A percentile compares a stretch with the other conserved stretches of the same genome.
These are phyloP conservation scores for Apophysomyces elegans DNA, from an alignment of 371 early-diverging fungal genomes.

Conservation along the genomic window DNA sequence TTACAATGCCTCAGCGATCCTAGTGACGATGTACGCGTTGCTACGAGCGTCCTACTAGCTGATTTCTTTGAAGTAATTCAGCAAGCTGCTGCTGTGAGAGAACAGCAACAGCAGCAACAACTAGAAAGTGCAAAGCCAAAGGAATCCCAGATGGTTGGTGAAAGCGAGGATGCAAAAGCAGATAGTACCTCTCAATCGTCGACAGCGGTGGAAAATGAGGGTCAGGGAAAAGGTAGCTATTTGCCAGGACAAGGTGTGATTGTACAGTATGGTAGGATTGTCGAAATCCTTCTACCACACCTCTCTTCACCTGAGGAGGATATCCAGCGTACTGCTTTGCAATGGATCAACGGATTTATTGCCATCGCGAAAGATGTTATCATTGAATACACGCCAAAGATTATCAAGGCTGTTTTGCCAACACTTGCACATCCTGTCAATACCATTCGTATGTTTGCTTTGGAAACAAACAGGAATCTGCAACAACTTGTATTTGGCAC, in stretches of 20 bases:
- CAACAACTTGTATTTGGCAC: slow-evolving; percentile 69
- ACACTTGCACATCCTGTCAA: slow-evolving; percentile 71
- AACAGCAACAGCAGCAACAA: slow-evolving; percentile 17
- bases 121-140: background rate
- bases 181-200: background rate
- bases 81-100: slow-evolving; percentile 72
- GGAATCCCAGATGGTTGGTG: background rate
- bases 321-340: slow-evolving; percentile 82
- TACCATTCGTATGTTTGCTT: slow-evolving; percentile 69
- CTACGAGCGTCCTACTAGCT: slow-evolving; percentile 66
- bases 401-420: slow-evolving; percentile 80
- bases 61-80: slow-evolving; percentile 83
- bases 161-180: background rate
- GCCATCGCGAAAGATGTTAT: slow-evolving; percentile 76
- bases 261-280: slow-evolving; percentile 78
- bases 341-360: slow-evolving; percentile 87
- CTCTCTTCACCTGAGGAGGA: slow-evolving; percentile 79
- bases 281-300: slow-evolving; percentile 78
- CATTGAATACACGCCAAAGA: slow-evolving; percentile 72
- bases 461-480: slow-evolving; percentile 71
- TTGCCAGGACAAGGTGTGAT: slow-evolving; percentile 72
- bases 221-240: slow-evolving; percentile 58
- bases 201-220: slow-evolving; percentile 19
- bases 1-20: slow-evolving; percentile 84
- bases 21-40: slow-evolving; percentile 80